Evolutionary conservation across 2,329 filamentous ascomycete species (phyloP).

Genomic region (Ploettnerulaceae sp.): DNA sequence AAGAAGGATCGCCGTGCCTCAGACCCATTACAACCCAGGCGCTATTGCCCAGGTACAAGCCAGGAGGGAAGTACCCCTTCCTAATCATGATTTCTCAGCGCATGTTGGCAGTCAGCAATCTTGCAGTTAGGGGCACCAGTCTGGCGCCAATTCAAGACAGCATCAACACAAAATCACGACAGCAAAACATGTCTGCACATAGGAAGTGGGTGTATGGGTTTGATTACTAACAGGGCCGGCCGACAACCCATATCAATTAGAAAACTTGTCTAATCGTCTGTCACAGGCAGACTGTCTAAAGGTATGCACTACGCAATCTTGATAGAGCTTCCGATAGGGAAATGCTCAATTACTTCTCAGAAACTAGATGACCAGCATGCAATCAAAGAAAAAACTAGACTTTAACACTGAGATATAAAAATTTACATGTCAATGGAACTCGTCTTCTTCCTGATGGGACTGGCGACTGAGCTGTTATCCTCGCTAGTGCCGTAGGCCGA

Average conservation of each 20-base stretch:
- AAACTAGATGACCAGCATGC: slow-evolving; percentile 10
- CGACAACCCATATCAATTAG: slow-evolving; percentile 1
- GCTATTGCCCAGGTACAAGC: too few species aligned
- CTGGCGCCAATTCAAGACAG: too few species aligned
- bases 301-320: background rate
- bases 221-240: background rate
- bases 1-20: too few species aligned
- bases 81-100: too few species aligned
- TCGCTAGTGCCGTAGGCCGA: slow-evolving; percentile 66
- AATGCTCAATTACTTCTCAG: too few species aligned
- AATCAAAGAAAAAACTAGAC: slow-evolving; percentile 4
- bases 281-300: background rate
- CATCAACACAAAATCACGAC: too few species aligned
- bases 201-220: background rate
- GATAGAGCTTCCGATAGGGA: too few species aligned
- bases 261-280: background rate
- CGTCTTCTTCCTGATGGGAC: slow-evolving; percentile 40
- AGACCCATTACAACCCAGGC: too few species aligned
- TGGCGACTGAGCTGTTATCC: slow-evolving; percentile 62
- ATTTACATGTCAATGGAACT: slow-evolving; percentile 10
- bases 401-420: background rate
- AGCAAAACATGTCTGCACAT: background rate
- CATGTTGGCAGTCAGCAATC: too few species aligned
- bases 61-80: too few species aligned
- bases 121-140: too few species aligned